Percentiles rank a stretch among this genome's conserved stretches.
Conservation (phyloP, 1,284 basidiomycete genomes). For the Neonothopanus nambi region DNA sequence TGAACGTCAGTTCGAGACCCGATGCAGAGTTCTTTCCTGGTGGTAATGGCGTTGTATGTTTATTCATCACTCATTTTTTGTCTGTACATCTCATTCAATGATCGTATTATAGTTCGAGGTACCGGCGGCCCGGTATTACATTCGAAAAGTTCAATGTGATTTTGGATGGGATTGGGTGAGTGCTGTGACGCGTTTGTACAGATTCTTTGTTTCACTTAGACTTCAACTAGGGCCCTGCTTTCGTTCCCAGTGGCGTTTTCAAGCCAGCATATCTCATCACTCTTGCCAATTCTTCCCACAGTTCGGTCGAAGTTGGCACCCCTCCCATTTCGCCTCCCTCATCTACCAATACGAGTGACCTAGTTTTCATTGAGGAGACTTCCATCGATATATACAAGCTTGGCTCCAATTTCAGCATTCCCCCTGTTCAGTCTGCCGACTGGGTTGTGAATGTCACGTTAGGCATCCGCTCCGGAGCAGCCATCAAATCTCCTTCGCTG, state of each 20-base stretch:
- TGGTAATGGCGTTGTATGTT: slow-evolving; percentile 21
- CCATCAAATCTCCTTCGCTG: slow-evolving; percentile 36
- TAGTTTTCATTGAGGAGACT: slow-evolving; percentile 51
- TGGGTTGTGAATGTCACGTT: slow-evolving; percentile 59
- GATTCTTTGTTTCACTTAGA: background rate
- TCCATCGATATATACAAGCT: slow-evolving; percentile 57
- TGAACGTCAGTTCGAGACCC: slow-evolving; percentile 49
- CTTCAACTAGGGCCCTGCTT: slow-evolving; percentile 50
- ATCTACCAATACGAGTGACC: slow-evolving; percentile 23
- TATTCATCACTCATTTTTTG: background rate
- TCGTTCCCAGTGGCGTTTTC: slow-evolving; percentile 54
- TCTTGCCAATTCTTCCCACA: slow-evolving; percentile 28
- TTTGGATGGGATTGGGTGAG: slow-evolving; percentile 63
- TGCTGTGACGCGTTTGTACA: background rate
- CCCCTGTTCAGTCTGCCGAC: slow-evolving; percentile 44
- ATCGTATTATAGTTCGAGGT: slow-evolving; percentile 44
- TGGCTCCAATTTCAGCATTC: slow-evolving; percentile 42
- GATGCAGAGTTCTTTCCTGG: slow-evolving; percentile 44
- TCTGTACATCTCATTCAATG: too few species aligned
- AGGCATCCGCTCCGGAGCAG: slow-evolving; percentile 44
- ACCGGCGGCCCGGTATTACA: slow-evolving; percentile 46
- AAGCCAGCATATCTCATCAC: slow-evolving; percentile 54
- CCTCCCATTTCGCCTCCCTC: slow-evolving; percentile 23
- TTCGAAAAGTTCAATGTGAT: slow-evolving; percentile 55
- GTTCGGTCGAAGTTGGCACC: slow-evolving; percentile 12